A percentile compares a stretch with the other conserved stretches of the same genome.
Evolutionary conservation across 495 filamentous ascomycete species (phyloP).

Genomic region (Trichoderma orchidacearum): DNA sequence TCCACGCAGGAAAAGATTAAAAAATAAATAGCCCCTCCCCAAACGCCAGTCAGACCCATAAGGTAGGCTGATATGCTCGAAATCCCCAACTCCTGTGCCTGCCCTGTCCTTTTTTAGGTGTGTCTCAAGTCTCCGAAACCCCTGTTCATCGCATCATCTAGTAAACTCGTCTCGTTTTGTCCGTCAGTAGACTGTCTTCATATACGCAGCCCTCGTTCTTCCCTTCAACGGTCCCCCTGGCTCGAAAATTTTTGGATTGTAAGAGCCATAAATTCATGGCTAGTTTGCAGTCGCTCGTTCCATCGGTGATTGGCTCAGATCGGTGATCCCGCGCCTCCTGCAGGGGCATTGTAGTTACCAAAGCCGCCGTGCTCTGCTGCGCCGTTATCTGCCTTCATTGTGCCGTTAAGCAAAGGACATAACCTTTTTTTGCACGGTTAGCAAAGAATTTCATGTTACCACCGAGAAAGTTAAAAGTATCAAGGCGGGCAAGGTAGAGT

Average conservation of each 20-base stretch:
- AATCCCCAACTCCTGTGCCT: not conserved
- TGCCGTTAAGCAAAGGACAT: conserved; percentile 83
- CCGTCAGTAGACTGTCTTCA: no score
- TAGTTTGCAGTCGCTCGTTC: not conserved
- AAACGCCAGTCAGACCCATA: not conserved
- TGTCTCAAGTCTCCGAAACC: not conserved
- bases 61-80: not conserved
- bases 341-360: conserved; percentile 33
- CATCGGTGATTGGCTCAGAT: not conserved
- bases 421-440: conserved; percentile 37
- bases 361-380: conserved; percentile 34
- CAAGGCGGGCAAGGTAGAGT: not conserved
- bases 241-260: no score
- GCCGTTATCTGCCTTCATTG: conserved; percentile 56
- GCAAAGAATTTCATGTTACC: conserved; percentile 2
- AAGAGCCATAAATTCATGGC: not conserved
- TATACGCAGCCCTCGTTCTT: no score
- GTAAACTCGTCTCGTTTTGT: no score
- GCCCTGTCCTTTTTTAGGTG: not conserved
- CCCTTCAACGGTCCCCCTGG: no score
- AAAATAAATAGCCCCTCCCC: not conserved
- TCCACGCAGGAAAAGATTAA: no score
- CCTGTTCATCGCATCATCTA: not conserved
- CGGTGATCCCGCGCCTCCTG: conserved; percentile 2
- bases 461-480: conserved; percentile 6